phyloP scores from a whole-genome alignment of 495 filamentous ascomycete genomes.

The Bacidia gigantensis region DNA sequence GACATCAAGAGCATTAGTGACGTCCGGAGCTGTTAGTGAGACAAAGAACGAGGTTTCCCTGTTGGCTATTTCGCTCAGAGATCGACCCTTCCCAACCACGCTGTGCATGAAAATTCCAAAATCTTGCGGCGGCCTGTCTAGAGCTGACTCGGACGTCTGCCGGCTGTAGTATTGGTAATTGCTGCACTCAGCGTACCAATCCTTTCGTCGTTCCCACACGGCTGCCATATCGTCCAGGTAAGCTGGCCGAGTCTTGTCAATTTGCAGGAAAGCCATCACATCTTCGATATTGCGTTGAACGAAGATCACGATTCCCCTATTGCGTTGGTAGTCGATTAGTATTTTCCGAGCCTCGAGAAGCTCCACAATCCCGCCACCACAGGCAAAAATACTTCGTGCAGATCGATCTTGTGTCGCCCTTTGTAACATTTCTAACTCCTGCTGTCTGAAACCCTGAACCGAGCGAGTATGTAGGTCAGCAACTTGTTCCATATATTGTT shows the following conservation, averaged over 20 bases:
- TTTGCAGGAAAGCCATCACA: slow-evolving; percentile 78
- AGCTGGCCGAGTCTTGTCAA: slow-evolving; percentile 83
- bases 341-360: slow-evolving; percentile 66
- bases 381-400: slow-evolving; percentile 70
- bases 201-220: slow-evolving; percentile 83
- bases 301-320: slow-evolving; percentile 76
- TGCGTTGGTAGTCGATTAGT: slow-evolving; percentile 57
- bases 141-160: slow-evolving; percentile 30
- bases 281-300: slow-evolving; percentile 78
- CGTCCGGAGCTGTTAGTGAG: slow-evolving; percentile 67
- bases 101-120: slow-evolving; percentile 61
- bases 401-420: slow-evolving; percentile 60
- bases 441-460: slow-evolving; percentile 72
- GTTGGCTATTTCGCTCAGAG: slow-evolving; percentile 48
- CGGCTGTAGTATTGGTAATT: slow-evolving; percentile 89
- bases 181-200: slow-evolving; percentile 86
- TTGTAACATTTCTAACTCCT: slow-evolving; percentile 63
- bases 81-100: slow-evolving; percentile 54
- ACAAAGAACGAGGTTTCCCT: slow-evolving; percentile 85
- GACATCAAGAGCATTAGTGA: slow-evolving; percentile 45
- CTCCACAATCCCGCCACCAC: slow-evolving; percentile 88
- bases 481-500: too few relatives aligned
- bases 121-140: slow-evolving; percentile 55
- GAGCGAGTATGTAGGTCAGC: too few relatives aligned
- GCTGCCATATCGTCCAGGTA: slow-evolving; percentile 88